phyloP scores from a whole-genome alignment of 2,329 filamentous ascomycete species.

The Trichoderma sp. region DNA sequence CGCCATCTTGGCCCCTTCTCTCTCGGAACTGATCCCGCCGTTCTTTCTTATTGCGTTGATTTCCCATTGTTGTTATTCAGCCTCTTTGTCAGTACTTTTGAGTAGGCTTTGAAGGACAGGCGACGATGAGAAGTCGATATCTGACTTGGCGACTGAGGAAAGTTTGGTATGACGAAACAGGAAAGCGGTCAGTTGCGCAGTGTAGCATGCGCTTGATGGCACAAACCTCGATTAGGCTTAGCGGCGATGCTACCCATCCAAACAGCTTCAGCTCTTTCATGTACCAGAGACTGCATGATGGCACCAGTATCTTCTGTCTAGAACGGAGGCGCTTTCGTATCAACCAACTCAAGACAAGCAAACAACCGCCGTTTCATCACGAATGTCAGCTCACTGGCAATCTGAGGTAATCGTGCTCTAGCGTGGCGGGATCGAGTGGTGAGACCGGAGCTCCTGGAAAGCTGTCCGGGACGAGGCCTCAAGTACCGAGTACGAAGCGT shows the following conservation, averaged over 20 bases:
- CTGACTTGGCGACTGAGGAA: conserved; percentile 4
- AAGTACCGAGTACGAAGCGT: conserved; percentile 9
- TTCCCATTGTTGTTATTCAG: conserved; percentile 34
- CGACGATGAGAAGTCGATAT: conserved; percentile 29
- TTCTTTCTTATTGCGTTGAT: conserved; percentile 56
- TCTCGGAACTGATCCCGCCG: conserved; percentile 69
- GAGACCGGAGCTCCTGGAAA: conserved; percentile 8
- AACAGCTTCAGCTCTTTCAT: neutral
- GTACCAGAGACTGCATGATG: neutral
- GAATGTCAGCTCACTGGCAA: conserved; percentile 6
- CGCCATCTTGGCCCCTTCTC: conserved; percentile 53
- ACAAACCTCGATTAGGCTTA: conserved; percentile 5
- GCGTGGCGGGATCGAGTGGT: conserved; percentile 10
- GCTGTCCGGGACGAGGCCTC: neutral
- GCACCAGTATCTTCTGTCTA: neutral
- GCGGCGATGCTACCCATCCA: neutral
- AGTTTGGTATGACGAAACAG: conserved; percentile 28
- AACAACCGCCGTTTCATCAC: neutral
- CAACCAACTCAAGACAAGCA: neutral
- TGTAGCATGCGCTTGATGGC: neutral
- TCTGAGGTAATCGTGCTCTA: conserved; percentile 16
- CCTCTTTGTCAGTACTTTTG: neutral
- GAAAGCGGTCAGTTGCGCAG: conserved; percentile 36
- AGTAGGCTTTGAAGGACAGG: conserved; percentile 13
- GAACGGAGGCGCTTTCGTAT: neutral